phyloP scores from a whole-genome alignment of 2,329 filamentous ascomycete species.

The Dactylellina leptospora region DNA sequence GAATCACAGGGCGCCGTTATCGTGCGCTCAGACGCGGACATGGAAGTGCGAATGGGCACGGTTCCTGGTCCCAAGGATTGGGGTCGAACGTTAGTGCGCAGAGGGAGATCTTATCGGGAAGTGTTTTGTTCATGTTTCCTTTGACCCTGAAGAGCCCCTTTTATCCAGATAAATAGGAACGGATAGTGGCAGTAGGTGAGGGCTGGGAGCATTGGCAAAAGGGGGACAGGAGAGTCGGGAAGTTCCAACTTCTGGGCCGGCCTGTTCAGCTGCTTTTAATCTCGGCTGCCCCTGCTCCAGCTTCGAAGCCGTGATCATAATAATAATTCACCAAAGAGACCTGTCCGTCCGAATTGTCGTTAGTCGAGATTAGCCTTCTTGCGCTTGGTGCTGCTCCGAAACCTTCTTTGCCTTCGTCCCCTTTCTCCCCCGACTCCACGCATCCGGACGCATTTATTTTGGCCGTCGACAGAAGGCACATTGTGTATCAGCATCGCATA shows the following conservation, averaged over 20 bases:
- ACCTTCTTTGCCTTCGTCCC: too few relatives aligned
- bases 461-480: neutral
- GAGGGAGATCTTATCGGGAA: slow-evolving; percentile 38
- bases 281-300: slow-evolving; percentile 47
- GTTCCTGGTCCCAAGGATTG: slow-evolving; percentile 36
- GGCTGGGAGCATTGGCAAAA: neutral
- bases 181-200: neutral
- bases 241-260: slow-evolving; percentile 23
- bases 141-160: slow-evolving; percentile 20
- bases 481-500: neutral
- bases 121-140: slow-evolving; percentile 42
- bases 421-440: slow-evolving; percentile 13
- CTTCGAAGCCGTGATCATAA: too few relatives aligned
- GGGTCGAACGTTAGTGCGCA: slow-evolving; percentile 33
- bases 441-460: neutral
- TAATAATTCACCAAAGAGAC: too few relatives aligned
- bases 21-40: slow-evolving; percentile 35
- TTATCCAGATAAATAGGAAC: slow-evolving; percentile 2
- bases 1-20: slow-evolving; percentile 26
- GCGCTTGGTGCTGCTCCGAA: too few relatives aligned
- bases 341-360: too few relatives aligned
- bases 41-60: slow-evolving; percentile 23
- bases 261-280: slow-evolving; percentile 52
- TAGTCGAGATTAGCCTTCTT: too few relatives aligned
- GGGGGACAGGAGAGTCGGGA: slow-evolving; percentile 18